Evolutionary conservation across 306 rosid genomes (phyloP), one percentile per base, ranked within the genome.

Genomic region (Inga laurina): DNA sequence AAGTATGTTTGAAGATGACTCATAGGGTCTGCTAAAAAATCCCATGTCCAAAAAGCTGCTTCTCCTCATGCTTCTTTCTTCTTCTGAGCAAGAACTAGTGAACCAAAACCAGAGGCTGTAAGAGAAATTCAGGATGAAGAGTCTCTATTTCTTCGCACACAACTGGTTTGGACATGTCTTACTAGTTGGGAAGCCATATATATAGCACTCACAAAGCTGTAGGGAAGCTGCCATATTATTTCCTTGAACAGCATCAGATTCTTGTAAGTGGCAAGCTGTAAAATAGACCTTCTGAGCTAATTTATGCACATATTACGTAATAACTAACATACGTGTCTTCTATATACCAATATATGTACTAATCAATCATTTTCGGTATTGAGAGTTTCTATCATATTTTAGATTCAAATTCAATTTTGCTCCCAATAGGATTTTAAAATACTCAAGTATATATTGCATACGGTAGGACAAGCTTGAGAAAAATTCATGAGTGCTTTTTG

Each of bases 51-150:
- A 61, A 18, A 10, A n/a, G 68, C 70, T 79, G 71, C 68, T 22
- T 72, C 79, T 75, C 66, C 79, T 74, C 88, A 82, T 88, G 79
- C 72, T 84, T 52, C 52, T 52, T 77, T 51, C 74, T 82, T 81
- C 76, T 72, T 64, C 43, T 76, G 71, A 14, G 43, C 43, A 37
- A 15, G 78, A 7, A 18, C 51, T 54, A 57, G 72, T 52, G 51
- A 74, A 66, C 43, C 57, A 57, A 76, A 78, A 39, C 24, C 64
- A 56, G 73, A 52, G n/a, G 27, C 39, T 79, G 59, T 56, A 56
- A 14, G 59, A 85, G 41, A 11, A 72, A 72, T 45, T 78, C 34
- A 70, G 24, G 78, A 72, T 64, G 68, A 41, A 81, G 79, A 59
- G 65, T 48, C 56, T 56, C 5, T 78, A 68, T 59, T 78, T 78